Conservation (phyloP, 1,284 basidiomycete genomes). For the Xerocomus amazonicus region DNA sequence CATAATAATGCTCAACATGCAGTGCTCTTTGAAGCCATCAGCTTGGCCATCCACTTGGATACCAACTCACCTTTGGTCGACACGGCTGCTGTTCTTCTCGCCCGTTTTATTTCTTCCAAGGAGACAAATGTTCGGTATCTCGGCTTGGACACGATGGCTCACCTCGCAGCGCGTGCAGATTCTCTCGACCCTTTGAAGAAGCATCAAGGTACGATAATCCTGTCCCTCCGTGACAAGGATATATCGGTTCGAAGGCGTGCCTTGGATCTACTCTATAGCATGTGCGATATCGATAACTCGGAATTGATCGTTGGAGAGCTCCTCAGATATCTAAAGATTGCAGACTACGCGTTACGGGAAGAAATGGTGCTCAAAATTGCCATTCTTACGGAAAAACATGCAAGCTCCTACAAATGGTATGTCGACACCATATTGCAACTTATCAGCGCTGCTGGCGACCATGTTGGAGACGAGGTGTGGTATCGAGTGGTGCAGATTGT, state of each 20-base stretch:
- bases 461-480: constrained; percentile 99
- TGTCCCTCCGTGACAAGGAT: constrained; percentile 93
- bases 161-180: constrained; percentile 90
- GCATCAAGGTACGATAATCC: constrained; percentile 94
- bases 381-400: constrained; percentile 96
- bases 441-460: constrained; percentile 95
- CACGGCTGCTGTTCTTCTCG: constrained; percentile 89
- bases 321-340: constrained; percentile 87
- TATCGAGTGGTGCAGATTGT: constrained; percentile 98
- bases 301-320: constrained; percentile 94
- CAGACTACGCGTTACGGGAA: constrained; percentile 94
- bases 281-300: constrained; percentile 97
- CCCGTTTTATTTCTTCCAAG: constrained; percentile 93
- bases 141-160: constrained; percentile 97
- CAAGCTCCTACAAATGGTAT: constrained; percentile 93
- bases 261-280: constrained; percentile 94
- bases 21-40: constrained; percentile 97
- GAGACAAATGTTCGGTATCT: constrained; percentile 99
- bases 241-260: constrained; percentile 95
- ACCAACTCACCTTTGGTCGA: constrained; percentile 86
- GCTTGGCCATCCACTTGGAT: constrained; percentile 95
- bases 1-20: constrained; percentile 99
- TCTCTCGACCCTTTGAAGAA: constrained; percentile 91
- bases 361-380: constrained; percentile 99
- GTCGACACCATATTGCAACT: constrained; percentile 94